Evolutionary conservation across 1,284 basidiomycete species (phyloP).

Genomic region (Papiliotrema flavescens): DNA sequence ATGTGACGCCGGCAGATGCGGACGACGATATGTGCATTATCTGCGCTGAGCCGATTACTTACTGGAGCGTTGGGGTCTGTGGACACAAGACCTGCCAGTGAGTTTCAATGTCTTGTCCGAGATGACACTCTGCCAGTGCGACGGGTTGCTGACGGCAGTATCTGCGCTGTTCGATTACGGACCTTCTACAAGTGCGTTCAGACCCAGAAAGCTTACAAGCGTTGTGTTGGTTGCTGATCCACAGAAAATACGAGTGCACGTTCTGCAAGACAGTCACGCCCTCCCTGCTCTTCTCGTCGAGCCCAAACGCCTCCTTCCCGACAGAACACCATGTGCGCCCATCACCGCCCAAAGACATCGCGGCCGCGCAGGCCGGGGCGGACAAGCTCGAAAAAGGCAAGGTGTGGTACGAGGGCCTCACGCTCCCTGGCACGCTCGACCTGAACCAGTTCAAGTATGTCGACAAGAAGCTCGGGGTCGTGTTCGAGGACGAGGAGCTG

Average conservation of each 20-base stretch:
- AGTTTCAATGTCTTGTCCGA: slow-evolving; percentile 9
- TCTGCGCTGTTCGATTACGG: slow-evolving; percentile 84
- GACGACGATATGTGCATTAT: slow-evolving; percentile 70
- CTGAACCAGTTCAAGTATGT: slow-evolving; percentile 55
- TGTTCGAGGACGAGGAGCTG: slow-evolving; percentile 86
- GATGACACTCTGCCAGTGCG: not conserved
- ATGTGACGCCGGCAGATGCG: not conserved
- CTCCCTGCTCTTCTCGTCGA: slow-evolving; percentile 75
- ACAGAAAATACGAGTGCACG: slow-evolving; percentile 74
- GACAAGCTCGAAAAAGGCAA: slow-evolving; percentile 39
- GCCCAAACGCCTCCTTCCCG: slow-evolving; percentile 62
- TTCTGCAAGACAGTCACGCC: slow-evolving; percentile 92
- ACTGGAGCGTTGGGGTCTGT: slow-evolving; percentile 82
- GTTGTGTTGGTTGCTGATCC: slow-evolving; percentile 14
- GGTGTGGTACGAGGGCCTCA: slow-evolving; percentile 39
- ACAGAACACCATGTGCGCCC: slow-evolving; percentile 57
- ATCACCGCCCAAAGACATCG: slow-evolving; percentile 46
- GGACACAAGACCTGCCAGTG: slow-evolving; percentile 62
- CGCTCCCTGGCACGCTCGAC: slow-evolving; percentile 41
- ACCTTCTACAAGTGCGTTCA: slow-evolving; percentile 76
- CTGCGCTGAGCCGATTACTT: slow-evolving; percentile 91
- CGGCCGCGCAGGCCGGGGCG: slow-evolving; percentile 33
- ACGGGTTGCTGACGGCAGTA: slow-evolving; percentile 41
- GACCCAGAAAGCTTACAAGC: slow-evolving; percentile 1
- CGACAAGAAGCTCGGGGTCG: slow-evolving; percentile 73